Evolutionary conservation across 768 basidiomycete genomes (phyloP).

Genomic region (Mycena maculata): DNA sequence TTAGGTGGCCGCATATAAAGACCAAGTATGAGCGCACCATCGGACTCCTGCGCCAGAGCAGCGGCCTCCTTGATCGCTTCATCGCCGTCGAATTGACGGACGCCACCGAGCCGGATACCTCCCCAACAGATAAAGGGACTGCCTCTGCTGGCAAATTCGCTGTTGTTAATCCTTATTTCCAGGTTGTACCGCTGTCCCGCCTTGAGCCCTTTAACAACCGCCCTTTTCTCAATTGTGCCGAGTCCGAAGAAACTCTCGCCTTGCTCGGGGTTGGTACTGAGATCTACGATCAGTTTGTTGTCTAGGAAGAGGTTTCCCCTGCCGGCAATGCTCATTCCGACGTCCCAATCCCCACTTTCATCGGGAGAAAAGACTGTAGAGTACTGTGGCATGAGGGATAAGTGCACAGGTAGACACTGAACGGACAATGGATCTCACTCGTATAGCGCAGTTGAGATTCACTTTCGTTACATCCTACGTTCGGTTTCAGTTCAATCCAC

Average conservation of each 20-base stretch:
- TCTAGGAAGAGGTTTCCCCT: slow-evolving; percentile 64
- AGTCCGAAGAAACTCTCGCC: slow-evolving; percentile 58
- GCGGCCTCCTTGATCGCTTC: slow-evolving; percentile 56
- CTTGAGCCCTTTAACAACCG: slow-evolving; percentile 51
- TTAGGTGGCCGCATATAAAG: not conserved
- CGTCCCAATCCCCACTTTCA: slow-evolving; percentile 62
- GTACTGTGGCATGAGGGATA: slow-evolving; percentile 44
- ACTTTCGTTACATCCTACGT: slow-evolving; percentile 54
- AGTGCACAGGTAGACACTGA: not conserved
- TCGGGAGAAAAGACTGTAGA: slow-evolving; percentile 60
- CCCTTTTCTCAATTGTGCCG: slow-evolving; percentile 54
- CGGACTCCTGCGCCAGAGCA: slow-evolving; percentile 50
- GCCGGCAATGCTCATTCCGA: slow-evolving; percentile 59
- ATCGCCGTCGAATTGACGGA: slow-evolving; percentile 48
- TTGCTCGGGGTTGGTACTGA: slow-evolving; percentile 51
- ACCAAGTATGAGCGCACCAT: slow-evolving; percentile 44
- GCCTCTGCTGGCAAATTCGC: slow-evolving; percentile 47
- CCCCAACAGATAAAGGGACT: slow-evolving; percentile 54
- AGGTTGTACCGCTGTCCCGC: slow-evolving; percentile 56
- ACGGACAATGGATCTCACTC: slow-evolving; percentile 44
- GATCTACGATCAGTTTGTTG: slow-evolving; percentile 57
- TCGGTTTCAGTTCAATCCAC: not conserved
- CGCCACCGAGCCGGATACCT: slow-evolving; percentile 52
- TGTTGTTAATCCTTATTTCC: slow-evolving; percentile 51
- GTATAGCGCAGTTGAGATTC: slow-evolving; percentile 53